A percentile compares a stretch with the other conserved stretches of the same genome.
These are phyloP conservation scores for Rhizopogon salebrosus DNA, from an alignment of 768 basidiomycete species.

Conservation along the genomic window DNA sequence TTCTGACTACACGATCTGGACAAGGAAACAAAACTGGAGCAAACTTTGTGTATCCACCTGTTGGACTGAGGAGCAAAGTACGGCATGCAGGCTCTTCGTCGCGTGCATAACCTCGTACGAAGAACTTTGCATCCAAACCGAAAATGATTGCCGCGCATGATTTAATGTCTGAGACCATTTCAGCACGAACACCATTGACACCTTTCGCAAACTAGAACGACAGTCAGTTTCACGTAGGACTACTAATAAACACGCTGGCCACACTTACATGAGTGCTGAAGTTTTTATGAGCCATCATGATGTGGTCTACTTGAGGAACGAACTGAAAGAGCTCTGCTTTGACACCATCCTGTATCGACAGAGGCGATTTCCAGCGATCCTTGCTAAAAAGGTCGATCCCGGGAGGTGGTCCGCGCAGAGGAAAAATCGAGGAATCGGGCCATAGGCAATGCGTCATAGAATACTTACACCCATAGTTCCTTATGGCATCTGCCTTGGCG, in stretches of 20 bases:
- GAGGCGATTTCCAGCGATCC: not conserved
- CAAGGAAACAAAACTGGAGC: not conserved
- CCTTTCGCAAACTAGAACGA: not conserved
- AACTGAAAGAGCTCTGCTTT: not conserved
- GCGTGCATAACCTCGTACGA: not conserved
- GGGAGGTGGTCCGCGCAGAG: not conserved
- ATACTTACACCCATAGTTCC: not conserved
- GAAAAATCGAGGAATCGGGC: not conserved
- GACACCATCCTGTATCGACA: not conserved
- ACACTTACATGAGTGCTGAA: not conserved
- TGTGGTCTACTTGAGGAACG: not conserved
- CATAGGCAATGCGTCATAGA: not conserved
- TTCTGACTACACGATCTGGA: not conserved
- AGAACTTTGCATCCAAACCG: not conserved
- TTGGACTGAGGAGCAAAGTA: not conserved
- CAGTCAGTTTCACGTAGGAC: not conserved
- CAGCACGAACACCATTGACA: not conserved
- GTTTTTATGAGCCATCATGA: not conserved
- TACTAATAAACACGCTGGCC: no score
- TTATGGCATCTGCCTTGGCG: not conserved
- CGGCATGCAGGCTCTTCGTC: not conserved
- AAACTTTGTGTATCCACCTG: slow-evolving; percentile 1
- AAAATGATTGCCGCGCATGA: not conserved
- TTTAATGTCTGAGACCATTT: not conserved
- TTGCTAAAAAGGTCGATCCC: not conserved